Conservation (phyloP, 306 rosid genomes). For the Medicago ruthenica region DNA sequence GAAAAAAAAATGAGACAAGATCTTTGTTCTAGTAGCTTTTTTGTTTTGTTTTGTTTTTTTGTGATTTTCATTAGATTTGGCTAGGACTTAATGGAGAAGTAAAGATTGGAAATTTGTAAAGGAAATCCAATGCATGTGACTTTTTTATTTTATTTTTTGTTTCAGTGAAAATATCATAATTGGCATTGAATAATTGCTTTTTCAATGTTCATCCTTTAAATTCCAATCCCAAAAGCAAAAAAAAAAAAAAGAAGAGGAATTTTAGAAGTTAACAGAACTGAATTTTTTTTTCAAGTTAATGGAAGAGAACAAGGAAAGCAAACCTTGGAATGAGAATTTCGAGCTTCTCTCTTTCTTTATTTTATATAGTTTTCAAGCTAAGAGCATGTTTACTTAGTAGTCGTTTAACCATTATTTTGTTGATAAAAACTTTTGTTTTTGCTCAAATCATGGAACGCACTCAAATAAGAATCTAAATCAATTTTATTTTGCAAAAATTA, state of each 20-base stretch:
- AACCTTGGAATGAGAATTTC: not conserved
- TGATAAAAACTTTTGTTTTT: no score
- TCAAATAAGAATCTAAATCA: no score
- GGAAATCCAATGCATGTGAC: conserved; percentile 43
- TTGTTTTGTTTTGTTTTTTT: not conserved
- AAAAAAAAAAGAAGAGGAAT: not conserved
- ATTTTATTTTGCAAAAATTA: no score
- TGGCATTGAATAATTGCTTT: conserved; percentile 18
- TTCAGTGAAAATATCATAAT: not conserved
- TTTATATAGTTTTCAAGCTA: not conserved
- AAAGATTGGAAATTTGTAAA: conserved; percentile 42
- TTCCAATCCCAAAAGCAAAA: not conserved
- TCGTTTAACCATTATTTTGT: not conserved
- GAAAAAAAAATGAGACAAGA: conserved; percentile 21
- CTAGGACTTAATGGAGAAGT: conserved; percentile 31
- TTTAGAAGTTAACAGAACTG: not conserved
- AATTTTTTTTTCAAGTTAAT: not conserved
- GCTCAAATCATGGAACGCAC: no score
- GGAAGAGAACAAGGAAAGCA: not conserved
- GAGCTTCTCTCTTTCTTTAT: conserved; percentile 7
- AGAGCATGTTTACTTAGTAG: not conserved
- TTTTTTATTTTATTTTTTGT: conserved; percentile 25
- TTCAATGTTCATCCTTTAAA: not conserved
- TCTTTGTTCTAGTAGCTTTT: conserved; percentile 35
- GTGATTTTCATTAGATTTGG: conserved; percentile 45